Base-by-base conservation (phyloP, 805 yeast species). In the Blastobotrys mokoenaii region DNA sequence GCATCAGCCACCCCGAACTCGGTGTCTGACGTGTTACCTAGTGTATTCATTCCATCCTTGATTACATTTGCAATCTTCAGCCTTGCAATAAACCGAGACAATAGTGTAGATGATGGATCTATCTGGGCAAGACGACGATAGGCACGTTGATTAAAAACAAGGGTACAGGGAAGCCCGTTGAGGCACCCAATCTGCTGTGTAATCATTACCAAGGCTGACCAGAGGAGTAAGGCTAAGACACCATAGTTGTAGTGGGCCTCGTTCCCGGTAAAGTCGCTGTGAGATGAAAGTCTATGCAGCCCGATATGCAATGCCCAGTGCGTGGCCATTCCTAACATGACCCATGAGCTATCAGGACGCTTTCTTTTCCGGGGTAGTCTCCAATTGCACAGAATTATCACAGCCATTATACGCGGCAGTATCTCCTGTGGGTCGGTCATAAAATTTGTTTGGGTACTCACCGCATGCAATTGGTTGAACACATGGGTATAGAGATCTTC, bases 1-100 rank as follows among this genome's bases (percentile, higher is more conserved):
- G 47, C 46, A 9, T 43, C 50, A 3, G 44, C 46, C 14, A 46
- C 25, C 11, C 52, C 50, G 31, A 18, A 43, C 18, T 49, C 48
- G 8, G 46, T 39, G 12, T 49, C 46, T 7, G 50, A 40, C 10
- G 36, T 44, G 27, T 46, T 46, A 1, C 50, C 50, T 27, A 49
- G 35, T 11, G 37, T 18, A 2, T 47, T 46, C 15, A 44, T 27
- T 7, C 41, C 43, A 10, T 35, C 15, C 14, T 34, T 35, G 2
- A 44, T 10, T 7, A 41, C 42, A 9, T 43, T 48, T 11, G 44
- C 22, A 14, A 46, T 29, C n/a, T 34, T 34, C 17, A 39, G 40
- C 31, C 44, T 50, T 22, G 41, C 47, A 10, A 38, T 38, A 16
- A 40, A 44, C 18, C 41, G 39, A 2, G n/a, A 32, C 44, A 47